A percentile compares a stretch with the other conserved stretches of the same genome.
phyloP scores from a whole-genome alignment of 768 basidiomycete genomes.

The Boletellus sp. region DNA sequence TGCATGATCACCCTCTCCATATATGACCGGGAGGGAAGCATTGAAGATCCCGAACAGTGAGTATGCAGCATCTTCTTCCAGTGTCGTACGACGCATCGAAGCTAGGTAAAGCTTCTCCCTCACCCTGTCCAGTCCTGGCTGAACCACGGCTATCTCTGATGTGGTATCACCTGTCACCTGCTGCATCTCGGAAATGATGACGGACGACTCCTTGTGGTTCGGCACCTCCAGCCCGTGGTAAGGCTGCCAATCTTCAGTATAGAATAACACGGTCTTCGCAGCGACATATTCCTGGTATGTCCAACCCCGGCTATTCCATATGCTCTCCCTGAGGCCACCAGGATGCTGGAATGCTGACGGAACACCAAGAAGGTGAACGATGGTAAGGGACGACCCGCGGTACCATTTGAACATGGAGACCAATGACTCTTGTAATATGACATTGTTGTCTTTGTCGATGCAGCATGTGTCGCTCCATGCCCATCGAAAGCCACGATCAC shows the following conservation, averaged over 20 bases:
- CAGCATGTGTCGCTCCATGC: too few relatives aligned
- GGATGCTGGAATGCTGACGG: background rate
- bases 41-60: constrained; percentile 2
- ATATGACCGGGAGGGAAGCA: too few relatives aligned
- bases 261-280: background rate
- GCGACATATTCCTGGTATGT: background rate
- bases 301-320: background rate
- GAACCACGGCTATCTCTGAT: background rate
- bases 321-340: background rate
- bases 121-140: background rate
- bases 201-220: background rate
- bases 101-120: background rate
- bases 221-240: background rate
- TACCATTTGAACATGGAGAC: too few relatives aligned
- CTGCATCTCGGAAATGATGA: too few relatives aligned
- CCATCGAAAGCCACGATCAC: too few relatives aligned
- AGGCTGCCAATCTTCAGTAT: too few relatives aligned
- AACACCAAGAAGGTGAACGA: too few relatives aligned
- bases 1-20: background rate
- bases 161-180: background rate
- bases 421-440: too few relatives aligned
- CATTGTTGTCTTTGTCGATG: too few relatives aligned
- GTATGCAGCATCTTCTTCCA: background rate
- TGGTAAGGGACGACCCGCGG: too few relatives aligned
- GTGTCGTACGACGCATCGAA: background rate